Percentiles rank a stretch among this genome's conserved stretches.
These are phyloP conservation scores for Agrocybe pediades DNA, from an alignment of 768 basidiomycete genomes.

Conservation along the genomic window DNA sequence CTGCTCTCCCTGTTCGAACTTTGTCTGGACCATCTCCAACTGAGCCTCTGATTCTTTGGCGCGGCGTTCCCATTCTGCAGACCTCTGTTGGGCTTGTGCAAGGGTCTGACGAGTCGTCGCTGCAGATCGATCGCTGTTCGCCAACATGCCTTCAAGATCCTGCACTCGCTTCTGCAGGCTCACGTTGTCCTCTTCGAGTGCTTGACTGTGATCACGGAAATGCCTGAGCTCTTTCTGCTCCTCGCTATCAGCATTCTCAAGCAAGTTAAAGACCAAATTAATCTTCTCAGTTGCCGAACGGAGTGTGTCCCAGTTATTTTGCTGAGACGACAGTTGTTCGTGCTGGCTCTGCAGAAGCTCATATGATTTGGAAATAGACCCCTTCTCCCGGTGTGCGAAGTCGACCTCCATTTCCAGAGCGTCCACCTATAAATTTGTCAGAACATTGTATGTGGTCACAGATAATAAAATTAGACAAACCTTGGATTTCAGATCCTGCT, in stretches of 20 bases:
- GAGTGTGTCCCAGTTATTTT: conserved; percentile 79
- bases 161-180: conserved; percentile 71
- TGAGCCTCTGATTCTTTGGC: conserved; percentile 71
- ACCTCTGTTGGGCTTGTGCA: conserved; percentile 73
- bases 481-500: conserved; percentile 57
- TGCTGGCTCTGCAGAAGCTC: conserved; percentile 58
- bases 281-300: conserved; percentile 73
- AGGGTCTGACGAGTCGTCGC: conserved; percentile 62
- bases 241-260: conserved; percentile 67
- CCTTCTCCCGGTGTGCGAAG: conserved; percentile 64
- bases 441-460: conserved; percentile 10
- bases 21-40: conserved; percentile 58
- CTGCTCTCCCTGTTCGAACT: conserved; percentile 70
- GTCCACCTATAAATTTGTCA: conserved; percentile 46
- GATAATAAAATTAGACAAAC: conserved; percentile 37
- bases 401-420: conserved; percentile 59
- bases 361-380: conserved; percentile 52
- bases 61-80: conserved; percentile 80
- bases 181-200: conserved; percentile 67
- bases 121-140: conserved; percentile 63
- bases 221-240: conserved; percentile 73
- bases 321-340: conserved; percentile 60
- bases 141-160: conserved; percentile 65
- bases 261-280: conserved; percentile 59
- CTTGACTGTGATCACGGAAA: conserved; percentile 61